Evolutionary conservation across 306 rosid species (phyloP), one percentile per base, ranked within the genome.

Genomic region (Alnus rubra): DNA sequence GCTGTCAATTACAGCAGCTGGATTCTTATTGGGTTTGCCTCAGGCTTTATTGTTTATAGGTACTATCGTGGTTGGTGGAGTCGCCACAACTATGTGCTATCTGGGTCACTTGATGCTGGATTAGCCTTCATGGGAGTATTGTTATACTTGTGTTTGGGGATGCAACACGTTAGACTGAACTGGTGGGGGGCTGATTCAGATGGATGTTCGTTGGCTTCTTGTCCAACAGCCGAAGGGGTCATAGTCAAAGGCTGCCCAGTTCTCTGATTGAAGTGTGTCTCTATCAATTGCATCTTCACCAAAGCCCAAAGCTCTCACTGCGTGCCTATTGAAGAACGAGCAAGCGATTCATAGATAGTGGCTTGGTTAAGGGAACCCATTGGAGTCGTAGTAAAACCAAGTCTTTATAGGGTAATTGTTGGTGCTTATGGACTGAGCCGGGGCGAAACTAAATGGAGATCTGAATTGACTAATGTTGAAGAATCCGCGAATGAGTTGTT

Each of bases 21-120:
- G 97, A 67, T 92, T 74, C 84, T 91, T 55, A 86, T 91, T 39
- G 97, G 98, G 50, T 91, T 93, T 70, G 85, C 73, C 0, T 93
- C 97, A 0, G 98, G 98, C 5, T 91, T 84, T 71, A 63, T 93
- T 42, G 92, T 82, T 7, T 93, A 87, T 64, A 78, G 97, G 62
- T 90, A 89, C 80, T 80, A 91, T 50, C 93, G 93, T 4, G 83
- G 77, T 1, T 93, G 91, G 98, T 93, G 98, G 98, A 89, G 82
- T 16, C 83, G 93, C 54, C 92, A 93, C 80, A 93, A 93, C 81
- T 93, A 93, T 53, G 85, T 89, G 62, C 76, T 93, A 10, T 89
- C 97, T 12, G 98, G 94, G 42, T 93, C 93, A 18, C 90, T 93
- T 69, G 98, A 93, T 79, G 90, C 97, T 51, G 98, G 98, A 65